Evolutionary conservation across 2,329 filamentous ascomycete genomes (phyloP).

Genomic region (Cladosporium sp.): DNA sequence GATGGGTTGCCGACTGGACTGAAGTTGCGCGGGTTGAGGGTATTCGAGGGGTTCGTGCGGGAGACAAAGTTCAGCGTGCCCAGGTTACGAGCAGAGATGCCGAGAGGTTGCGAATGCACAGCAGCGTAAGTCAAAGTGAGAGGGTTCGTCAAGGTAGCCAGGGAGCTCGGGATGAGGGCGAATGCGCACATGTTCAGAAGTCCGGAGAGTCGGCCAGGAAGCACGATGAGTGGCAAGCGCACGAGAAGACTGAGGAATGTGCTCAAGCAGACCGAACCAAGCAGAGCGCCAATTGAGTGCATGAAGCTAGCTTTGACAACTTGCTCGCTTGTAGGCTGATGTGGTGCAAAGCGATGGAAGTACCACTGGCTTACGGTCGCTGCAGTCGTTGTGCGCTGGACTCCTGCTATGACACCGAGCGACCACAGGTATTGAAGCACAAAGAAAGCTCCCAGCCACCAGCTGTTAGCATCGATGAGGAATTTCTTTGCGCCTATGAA

Average conservation of each 20-base stretch:
- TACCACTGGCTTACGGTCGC: conserved; percentile 99
- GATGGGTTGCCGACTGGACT: conserved; percentile 31
- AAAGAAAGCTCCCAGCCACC: conserved; percentile 94
- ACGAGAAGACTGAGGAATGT: conserved; percentile 79
- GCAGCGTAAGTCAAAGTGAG: conserved; percentile 89
- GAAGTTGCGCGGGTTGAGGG: conserved; percentile 43
- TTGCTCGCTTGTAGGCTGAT: conserved; percentile 73
- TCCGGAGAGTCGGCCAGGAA: conserved; percentile 73
- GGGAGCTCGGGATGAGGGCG: conserved; percentile 79
- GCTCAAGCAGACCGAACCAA: conserved; percentile 88
- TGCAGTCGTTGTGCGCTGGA: conserved; percentile 88
- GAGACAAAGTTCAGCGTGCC: conserved; percentile 80
- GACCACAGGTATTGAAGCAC: conserved; percentile 96
- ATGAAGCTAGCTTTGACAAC: conserved; percentile 80
- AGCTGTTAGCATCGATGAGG: conserved; percentile 82
- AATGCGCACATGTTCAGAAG: conserved; percentile 71
- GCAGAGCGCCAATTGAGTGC: conserved; percentile 82
- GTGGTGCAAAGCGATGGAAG: conserved; percentile 84
- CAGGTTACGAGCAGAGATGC: conserved; percentile 74
- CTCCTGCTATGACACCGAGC: conserved; percentile 78
- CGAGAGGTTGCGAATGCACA: conserved; percentile 84
- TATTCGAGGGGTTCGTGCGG: conserved; percentile 71
- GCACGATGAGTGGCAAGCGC: conserved; percentile 78
- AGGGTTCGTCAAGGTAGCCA: conserved; percentile 85
- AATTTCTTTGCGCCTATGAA: conserved; percentile 64